Evolutionary conservation across 1,139 yeast genomes (phyloP).

Genomic region (Diutina sp.): DNA sequence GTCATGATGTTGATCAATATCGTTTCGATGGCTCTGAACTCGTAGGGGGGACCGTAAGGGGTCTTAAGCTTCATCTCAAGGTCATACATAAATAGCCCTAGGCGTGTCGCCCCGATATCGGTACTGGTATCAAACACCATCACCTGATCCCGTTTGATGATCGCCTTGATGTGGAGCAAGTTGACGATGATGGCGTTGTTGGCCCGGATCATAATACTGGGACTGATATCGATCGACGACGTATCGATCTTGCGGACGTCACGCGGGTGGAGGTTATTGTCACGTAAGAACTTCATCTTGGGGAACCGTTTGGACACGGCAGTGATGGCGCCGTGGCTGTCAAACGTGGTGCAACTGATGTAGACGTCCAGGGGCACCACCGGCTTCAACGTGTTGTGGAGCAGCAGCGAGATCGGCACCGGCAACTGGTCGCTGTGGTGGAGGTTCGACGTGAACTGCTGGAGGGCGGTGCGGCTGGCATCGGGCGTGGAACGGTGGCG

Average conservation of each 20-base stretch:
- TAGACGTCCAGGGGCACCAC: conserved; percentile 44
- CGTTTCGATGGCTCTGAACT: conserved; percentile 81
- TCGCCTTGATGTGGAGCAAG: conserved; percentile 74
- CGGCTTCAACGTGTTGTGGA: conserved; percentile 24
- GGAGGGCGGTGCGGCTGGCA: not conserved
- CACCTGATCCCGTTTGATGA: conserved; percentile 69
- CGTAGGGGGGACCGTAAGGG: conserved; percentile 37
- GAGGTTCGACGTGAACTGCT: not conserved
- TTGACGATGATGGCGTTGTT: conserved; percentile 65
- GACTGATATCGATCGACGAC: conserved; percentile 79
- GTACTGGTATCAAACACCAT: conserved; percentile 70
- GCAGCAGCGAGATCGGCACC: not conserved
- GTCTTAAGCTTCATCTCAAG: conserved; percentile 63
- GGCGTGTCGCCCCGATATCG: conserved; percentile 30
- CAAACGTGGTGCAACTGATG: conserved; percentile 65
- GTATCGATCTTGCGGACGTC: conserved; percentile 83
- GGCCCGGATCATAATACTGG: conserved; percentile 63
- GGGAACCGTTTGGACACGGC: conserved; percentile 71
- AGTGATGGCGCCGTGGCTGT: conserved; percentile 54
- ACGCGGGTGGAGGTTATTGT: conserved; percentile 69
- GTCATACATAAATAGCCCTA: conserved; percentile 79
- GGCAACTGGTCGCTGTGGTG: not conserved
- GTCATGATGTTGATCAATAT: conserved; percentile 77
- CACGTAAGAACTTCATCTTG: conserved; percentile 59
- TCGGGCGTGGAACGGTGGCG: not conserved